Conservation (phyloP, 108 stramenopile genomes). For the Cyclotella cryptica region DNA sequence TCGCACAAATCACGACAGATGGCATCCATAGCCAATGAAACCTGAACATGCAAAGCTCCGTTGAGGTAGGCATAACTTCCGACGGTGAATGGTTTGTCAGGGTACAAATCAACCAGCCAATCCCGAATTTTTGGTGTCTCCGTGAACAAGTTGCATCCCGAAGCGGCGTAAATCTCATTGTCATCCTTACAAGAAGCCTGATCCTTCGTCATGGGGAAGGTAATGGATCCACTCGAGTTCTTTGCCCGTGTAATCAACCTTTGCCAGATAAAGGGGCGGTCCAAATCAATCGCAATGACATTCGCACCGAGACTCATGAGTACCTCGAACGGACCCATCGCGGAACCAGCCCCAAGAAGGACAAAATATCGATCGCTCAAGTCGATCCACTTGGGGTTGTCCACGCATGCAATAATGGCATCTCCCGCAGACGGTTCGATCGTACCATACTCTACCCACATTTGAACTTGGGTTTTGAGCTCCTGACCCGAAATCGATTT, state of each 20-base stretch:
- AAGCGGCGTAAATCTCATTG: constrained; percentile 73
- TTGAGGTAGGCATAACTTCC: constrained; percentile 97
- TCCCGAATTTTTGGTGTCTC: constrained; percentile 94
- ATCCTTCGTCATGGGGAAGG: constrained; percentile 90
- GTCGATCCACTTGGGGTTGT: constrained; percentile 87
- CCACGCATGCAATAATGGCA: constrained; percentile 87
- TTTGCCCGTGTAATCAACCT: constrained; percentile 84
- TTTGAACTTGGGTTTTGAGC: constrained; percentile 84
- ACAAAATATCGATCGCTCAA: constrained; percentile 95
- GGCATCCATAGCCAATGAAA: constrained; percentile 96
- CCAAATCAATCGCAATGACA: constrained; percentile 95
- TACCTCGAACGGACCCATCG: constrained; percentile 97
- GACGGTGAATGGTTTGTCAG: constrained; percentile 85
- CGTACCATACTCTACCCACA: constrained; percentile 95
- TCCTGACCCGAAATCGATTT: constrained; percentile 80
- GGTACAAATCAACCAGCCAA: constrained; percentile 91
- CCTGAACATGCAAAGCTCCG: constrained; percentile 96
- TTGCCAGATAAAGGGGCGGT: constrained; percentile 92
- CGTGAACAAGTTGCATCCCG: constrained; percentile 95
- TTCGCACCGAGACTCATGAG: constrained; percentile 95
- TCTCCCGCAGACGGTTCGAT: constrained; percentile 95
- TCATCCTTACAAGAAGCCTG: constrained; percentile 60
- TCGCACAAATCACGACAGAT: constrained; percentile 86
- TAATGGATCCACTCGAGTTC: constrained; percentile 89
- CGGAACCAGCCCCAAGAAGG: constrained; percentile 95